phyloP scores from a whole-genome alignment of 441 rosid genomes.

The Brassica hybrid region DNA sequence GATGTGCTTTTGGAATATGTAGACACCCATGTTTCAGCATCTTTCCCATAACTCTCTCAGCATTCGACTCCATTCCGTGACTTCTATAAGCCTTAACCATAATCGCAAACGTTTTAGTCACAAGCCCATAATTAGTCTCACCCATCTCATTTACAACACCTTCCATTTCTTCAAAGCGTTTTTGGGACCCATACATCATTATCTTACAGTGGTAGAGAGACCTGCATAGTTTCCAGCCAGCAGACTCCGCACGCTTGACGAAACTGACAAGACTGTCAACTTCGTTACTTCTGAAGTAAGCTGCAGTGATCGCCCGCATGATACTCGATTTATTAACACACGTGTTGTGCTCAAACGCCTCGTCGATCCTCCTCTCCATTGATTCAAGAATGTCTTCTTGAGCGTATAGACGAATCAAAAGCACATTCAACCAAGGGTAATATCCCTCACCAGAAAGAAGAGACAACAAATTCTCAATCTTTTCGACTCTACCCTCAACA shows the following conservation, averaged over 20 bases:
- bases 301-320: constrained; percentile 57
- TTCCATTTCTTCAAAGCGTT: constrained; percentile 78
- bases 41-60: constrained; percentile 60
- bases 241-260: constrained; percentile 65
- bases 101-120: constrained; percentile 65
- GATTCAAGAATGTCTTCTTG: constrained; percentile 61
- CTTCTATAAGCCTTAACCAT: constrained; percentile 55
- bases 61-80: constrained; percentile 52
- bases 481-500: constrained; percentile 53
- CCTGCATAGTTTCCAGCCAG: constrained; percentile 82
- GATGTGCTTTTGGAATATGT: constrained; percentile 30
- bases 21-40: constrained; percentile 76
- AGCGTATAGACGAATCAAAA: constrained; percentile 74
- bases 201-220: constrained; percentile 76
- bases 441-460: constrained; percentile 64
- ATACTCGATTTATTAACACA: constrained; percentile 43
- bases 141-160: constrained; percentile 68
- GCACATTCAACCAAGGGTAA: constrained; percentile 81
- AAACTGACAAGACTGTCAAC: constrained; percentile 70
- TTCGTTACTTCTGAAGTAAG: constrained; percentile 66
- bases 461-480: constrained; percentile 55
- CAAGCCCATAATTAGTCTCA: constrained; percentile 45
- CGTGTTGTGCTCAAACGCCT: constrained; percentile 73
- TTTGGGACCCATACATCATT: constrained; percentile 66
- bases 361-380: constrained; percentile 72